Evolutionary conservation across 345 rosid genomes (phyloP), one percentile per base, ranked within the genome.

Genomic region (Moringa oleifera): DNA sequence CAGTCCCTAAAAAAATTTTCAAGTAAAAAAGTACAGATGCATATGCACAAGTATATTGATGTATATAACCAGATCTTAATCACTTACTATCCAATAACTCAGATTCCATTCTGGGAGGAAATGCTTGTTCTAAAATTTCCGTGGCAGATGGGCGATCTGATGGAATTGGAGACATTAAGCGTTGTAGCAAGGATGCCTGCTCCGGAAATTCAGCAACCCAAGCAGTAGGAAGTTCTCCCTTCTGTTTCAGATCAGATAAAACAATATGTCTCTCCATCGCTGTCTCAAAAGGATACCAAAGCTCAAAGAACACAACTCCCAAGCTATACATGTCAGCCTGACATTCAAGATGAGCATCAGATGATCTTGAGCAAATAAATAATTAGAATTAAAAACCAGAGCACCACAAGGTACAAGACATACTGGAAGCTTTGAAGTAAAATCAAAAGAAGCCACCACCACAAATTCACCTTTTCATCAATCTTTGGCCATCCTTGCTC

Each of bases 401-500:
- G 31, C 45, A 45, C 10, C 8, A 68, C 20, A 61, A 66, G 59
- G 55, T 50, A 41, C 5, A 59, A 61, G 12, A 45, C 23, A 53
- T 41, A 55, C 41, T 59, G 52, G 25, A 51, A 67, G 61, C 66
- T 62, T 51, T 46, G 60, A 53, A 55, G 64, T 23, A 20, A 63
- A 69, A 68, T 41, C 53, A 33, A 62, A 53, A 69, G 12, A 58
- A 51, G 51, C 23, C 21, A 51, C 25, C 58, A 59, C 63, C 46
- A 71, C 52, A 53, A 19, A 63, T 68, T 68, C 47, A 93, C 98
- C 96, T 87, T 93, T 77, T 93, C 98, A 78, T 93, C 95, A 70
- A 93, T 90, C 81, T 86, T 93, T 57, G 98, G 97, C 98, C 98
- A 93, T 25, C 86, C 83, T 75, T 93, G 98, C 77, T 93, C 98